Evolutionary conservation across 371 early-diverging fungal species (phyloP).

Genomic region (Mucor piriformis): DNA sequence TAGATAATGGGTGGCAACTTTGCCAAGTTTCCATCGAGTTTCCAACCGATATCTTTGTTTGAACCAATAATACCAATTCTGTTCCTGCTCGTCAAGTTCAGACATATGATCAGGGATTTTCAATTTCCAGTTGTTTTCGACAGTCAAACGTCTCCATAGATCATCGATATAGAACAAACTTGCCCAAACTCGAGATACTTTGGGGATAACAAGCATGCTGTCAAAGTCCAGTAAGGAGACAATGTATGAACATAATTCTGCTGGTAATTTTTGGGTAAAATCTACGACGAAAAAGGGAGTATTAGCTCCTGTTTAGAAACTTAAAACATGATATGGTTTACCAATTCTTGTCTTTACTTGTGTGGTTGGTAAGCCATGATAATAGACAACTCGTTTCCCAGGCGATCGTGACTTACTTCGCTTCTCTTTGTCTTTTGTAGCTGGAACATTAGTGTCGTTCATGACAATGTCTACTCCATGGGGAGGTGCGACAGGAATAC

Average conservation of each 20-base stretch:
- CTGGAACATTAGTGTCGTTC: not conserved
- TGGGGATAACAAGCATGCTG: constrained; percentile 20
- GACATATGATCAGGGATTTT: constrained; percentile 13
- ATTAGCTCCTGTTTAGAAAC: no score
- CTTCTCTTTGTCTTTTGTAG: not conserved
- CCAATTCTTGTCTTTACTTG: constrained; percentile 16
- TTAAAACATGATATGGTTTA: not conserved
- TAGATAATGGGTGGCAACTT: constrained; percentile 37
- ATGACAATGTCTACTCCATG: constrained; percentile 15
- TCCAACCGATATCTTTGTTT: constrained; percentile 34
- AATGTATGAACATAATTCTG: constrained; percentile 31
- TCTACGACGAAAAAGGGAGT: not conserved
- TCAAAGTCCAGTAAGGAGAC: constrained; percentile 29
- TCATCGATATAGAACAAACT: constrained; percentile 27
- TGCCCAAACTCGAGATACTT: constrained; percentile 23
- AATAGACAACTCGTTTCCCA: constrained; percentile 14
- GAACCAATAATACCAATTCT: constrained; percentile 37
- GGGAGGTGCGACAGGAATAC: constrained; percentile 23
- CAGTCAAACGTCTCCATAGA: constrained; percentile 20
- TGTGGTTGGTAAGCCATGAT: constrained; percentile 14
- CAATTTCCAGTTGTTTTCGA: constrained; percentile 23
- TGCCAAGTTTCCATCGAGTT: constrained; percentile 40
- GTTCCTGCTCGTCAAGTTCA: constrained; percentile 18
- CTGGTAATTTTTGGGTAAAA: constrained; percentile 27
- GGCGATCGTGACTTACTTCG: constrained; percentile 4